Percentiles rank a stretch among this genome's conserved stretches.
These are phyloP conservation scores for Gynandropsis gynandra DNA, from an alignment of 345 rosid genomes.

Conservation along the genomic window DNA sequence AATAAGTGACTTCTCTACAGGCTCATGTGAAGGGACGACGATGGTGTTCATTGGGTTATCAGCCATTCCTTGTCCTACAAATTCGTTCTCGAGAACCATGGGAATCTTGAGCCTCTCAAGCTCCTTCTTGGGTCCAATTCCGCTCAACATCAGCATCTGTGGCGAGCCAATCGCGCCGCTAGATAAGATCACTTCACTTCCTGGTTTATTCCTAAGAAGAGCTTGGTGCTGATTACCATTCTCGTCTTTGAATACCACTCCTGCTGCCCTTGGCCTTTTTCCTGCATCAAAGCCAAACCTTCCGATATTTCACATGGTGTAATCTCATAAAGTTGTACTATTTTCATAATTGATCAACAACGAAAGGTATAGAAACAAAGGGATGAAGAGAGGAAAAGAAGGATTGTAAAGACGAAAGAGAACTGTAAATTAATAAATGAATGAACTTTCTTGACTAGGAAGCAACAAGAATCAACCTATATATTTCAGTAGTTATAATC, in stretches of 20 bases:
- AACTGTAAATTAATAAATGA: too few species aligned
- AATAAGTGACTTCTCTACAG: slow-evolving; percentile 62
- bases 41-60: slow-evolving; percentile 93
- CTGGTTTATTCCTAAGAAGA: slow-evolving; percentile 35
- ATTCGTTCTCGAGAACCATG: slow-evolving; percentile 43
- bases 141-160: slow-evolving; percentile 81
- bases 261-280: slow-evolving; percentile 59
- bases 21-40: slow-evolving; percentile 59
- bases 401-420: too few species aligned
- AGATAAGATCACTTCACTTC: slow-evolving; percentile 74
- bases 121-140: slow-evolving; percentile 71
- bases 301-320: neutral
- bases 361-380: neutral
- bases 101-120: slow-evolving; percentile 60
- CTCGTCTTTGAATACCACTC: slow-evolving; percentile 81
- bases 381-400: too few species aligned
- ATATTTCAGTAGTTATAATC: too few species aligned
- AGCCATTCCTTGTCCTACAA: slow-evolving; percentile 85
- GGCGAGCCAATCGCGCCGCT: slow-evolving; percentile 91
- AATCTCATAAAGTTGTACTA: too few species aligned
- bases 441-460: too few species aligned
- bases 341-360: too few species aligned
- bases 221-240: slow-evolving; percentile 67
- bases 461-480: too few species aligned
- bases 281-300: slow-evolving; percentile 30